Evolutionary conservation across 257 asterid genomes (phyloP).

Genomic region (Paulownia fortunei): DNA sequence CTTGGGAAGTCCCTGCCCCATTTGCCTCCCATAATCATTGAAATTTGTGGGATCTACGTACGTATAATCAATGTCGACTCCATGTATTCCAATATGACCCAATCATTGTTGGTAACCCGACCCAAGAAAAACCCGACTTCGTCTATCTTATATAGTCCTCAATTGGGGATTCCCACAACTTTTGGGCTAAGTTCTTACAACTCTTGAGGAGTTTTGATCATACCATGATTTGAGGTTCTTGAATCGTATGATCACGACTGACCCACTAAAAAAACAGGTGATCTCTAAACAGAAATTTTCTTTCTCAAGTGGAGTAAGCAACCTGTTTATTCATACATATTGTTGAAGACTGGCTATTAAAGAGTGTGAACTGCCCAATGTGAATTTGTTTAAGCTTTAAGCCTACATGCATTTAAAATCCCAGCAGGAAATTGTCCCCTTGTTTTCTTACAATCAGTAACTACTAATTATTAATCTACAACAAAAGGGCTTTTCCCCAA

Average conservation of each 20-base stretch:
- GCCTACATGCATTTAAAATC: slow-evolving; percentile 30
- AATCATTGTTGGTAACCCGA: background rate
- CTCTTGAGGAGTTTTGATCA: background rate
- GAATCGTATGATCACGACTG: background rate
- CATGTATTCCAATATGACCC: too few relatives aligned
- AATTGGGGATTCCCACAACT: background rate
- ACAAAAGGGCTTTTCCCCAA: slow-evolving; percentile 15
- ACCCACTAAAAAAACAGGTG: background rate
- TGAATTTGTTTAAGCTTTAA: background rate
- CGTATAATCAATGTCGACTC: background rate
- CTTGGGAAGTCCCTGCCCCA: background rate
- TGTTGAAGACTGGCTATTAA: background rate
- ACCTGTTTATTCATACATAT: background rate
- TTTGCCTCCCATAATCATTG: background rate
- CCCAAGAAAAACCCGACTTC: background rate
- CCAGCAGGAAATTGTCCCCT: slow-evolving; percentile 20
- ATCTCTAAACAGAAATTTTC: background rate
- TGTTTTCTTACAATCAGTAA: slow-evolving; percentile 20
- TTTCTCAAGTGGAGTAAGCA: background rate
- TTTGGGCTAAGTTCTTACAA: background rate
- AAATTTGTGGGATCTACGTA: background rate
- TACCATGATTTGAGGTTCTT: background rate
- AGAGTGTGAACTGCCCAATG: background rate
- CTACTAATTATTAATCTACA: slow-evolving; percentile 26
- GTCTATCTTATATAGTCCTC: background rate